Base-by-base conservation (phyloP, 305 asterid genomes). In the Fraxinus floribunda region DNA sequence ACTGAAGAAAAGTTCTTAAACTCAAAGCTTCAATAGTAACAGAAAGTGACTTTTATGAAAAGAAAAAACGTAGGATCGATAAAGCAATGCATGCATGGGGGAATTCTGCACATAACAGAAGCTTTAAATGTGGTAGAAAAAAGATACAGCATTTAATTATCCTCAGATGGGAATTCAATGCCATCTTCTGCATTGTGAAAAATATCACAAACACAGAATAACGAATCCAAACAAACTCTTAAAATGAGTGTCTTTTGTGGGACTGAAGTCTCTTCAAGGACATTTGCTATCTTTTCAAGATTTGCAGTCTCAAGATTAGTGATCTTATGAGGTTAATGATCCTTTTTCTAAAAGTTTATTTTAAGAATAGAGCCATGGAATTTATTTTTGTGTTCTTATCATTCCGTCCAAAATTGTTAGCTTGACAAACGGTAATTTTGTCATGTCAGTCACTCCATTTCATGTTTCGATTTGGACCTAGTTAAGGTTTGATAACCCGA, bases 151-250 rank as follows among this genome's bases (percentile, higher is more conserved):
- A 44, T 44, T 44, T 44, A 71, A 72, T 72, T 55, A 64, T 41
- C 83, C 60, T 76, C 87, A 79, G 75, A 79, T 34, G 22, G 44
- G 77, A 85, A 80, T 85, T 87, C 38, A 85, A 80, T 80, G 82
- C 85, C 73, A 55, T 79, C 49, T 9, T 60, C 84, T 44, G 32
- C 78, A 72, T 55, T 32, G 36, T 68, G 88, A 30, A 35, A 16
- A 34, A 78, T 52, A 76, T 83, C 90, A 84, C 86, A 85, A 78
- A 78, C 75, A 68, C 84, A 76, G 41, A 70, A 38, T 85, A 83
- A 87, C 84, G 86, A 30, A 87, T 78, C 82, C 24, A 80, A 87
- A 78, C 79, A 3, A 24, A 24, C 76, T 66, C 30, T 62, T 20
- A 57, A 57, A 44, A 44, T 44, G 52, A 44, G 55, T 11, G 55